Base-by-base conservation (phyloP, 192 early-diverging fungal genomes). In the Entomortierella beljakovae region DNA sequence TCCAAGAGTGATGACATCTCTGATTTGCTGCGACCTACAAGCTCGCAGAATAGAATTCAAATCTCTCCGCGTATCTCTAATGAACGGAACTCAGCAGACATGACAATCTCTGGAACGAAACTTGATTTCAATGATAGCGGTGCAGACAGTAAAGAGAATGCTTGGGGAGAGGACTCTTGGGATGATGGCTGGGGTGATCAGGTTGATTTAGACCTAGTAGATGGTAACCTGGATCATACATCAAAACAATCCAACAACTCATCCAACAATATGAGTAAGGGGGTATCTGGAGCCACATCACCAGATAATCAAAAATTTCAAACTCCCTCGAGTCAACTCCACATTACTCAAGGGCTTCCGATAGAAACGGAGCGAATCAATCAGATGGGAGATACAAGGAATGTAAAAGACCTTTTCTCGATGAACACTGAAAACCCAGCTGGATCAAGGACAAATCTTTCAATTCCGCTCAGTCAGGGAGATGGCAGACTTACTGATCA, bases 91-190 rank as follows among this genome's bases (percentile, higher is more conserved):
- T 13, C 48, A 5, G 20, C 29, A 10, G 23, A 40, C 1, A 1
- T 25, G 43, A 11, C 23, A 31, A 9, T 13, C 25, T 5, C 37
- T 23, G 28, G 26, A 0, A 50, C 29, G 22, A 76, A 76, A 42
- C 51, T 76, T 0, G 72, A 49, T 3, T 68, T 57, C 33, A 67
- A 76, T 0, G 72, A 67, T 2, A 40, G 67, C 3, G 9, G 15
- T 10, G 20, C 16, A 1, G 53, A 49, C 4, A 16, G 26, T 40
- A 26, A 38, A 1, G 58, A 50, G 1, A 65, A 76, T 42, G 65
- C 16, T 5, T 76, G 73, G 73, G 73, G 65, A 26, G 60, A 77
- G 20, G 64, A 77, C 48, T 62, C 62, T 18, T 74, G 71, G 71
- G 71, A 57, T 3, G 71, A 74, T 38, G 63, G 43, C 6, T 77